These are phyloP conservation scores for Bidens hawaiensis DNA, from an alignment of 140 eudicot species.

Conservation along the genomic window DNA sequence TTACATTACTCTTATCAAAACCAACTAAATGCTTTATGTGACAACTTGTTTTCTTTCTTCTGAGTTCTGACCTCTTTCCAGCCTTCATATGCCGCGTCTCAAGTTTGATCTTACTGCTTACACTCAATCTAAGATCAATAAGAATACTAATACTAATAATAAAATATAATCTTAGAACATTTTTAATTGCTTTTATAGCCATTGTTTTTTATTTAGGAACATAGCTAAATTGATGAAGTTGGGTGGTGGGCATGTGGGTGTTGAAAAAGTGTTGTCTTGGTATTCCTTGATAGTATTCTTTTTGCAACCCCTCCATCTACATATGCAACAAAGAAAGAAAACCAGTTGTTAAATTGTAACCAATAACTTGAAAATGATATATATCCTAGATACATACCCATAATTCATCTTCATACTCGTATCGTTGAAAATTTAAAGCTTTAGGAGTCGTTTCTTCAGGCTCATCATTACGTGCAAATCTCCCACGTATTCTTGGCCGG, in stretches of 20 bases:
- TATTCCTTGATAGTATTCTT: constrained; percentile 35
- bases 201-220: constrained; percentile 6
- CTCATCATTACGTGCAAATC: constrained; percentile 88
- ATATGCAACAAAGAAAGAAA: background rate
- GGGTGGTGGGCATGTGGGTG: constrained; percentile 20
- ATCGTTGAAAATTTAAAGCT: constrained; percentile 38
- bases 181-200: background rate
- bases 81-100: background rate
- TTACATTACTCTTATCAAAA: background rate
- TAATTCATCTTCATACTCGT: constrained; percentile 62
- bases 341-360: too few relatives aligned
- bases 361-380: too few relatives aligned
- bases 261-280: constrained; percentile 28
- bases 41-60: constrained; percentile 1
- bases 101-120: background rate
- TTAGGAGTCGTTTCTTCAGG: constrained; percentile 51
- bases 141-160: background rate
- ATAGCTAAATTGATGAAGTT: constrained; percentile 25
- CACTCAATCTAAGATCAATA: too few relatives aligned
- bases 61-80: background rate
- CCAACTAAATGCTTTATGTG: background rate
- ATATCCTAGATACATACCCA: constrained; percentile 60
- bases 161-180: background rate
- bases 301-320: constrained; percentile 52
- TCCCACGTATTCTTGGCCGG: constrained; percentile 84